Evolutionary conservation across 1,284 basidiomycete genomes (phyloP).

Genomic region (Papiliotrema fonsecae): DNA sequence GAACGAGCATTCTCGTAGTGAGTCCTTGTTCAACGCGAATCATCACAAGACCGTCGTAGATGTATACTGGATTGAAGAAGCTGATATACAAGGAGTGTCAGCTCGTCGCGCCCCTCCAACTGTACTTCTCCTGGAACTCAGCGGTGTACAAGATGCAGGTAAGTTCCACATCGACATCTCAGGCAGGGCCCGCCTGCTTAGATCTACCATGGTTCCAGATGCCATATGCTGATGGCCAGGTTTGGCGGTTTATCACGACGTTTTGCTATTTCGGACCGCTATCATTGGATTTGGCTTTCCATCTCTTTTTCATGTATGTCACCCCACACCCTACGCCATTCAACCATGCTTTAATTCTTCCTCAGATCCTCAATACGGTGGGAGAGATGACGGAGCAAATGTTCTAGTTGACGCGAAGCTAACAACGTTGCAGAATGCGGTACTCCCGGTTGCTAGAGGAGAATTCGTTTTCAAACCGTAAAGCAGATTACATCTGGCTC

Average conservation of each 20-base stretch:
- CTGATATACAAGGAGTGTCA: constrained; percentile 70
- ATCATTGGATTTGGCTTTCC: constrained; percentile 91
- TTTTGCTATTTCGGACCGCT: constrained; percentile 96
- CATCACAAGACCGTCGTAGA: not conserved
- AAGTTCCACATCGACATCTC: constrained; percentile 9
- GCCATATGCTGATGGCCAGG: constrained; percentile 49
- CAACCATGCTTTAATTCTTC: not conserved
- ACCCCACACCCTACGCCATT: not conserved
- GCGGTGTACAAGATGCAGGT: constrained; percentile 78
- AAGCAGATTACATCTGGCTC: constrained; percentile 92
- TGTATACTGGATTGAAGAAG: not conserved
- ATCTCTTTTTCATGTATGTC: constrained; percentile 93
- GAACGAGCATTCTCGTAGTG: constrained; percentile 78
- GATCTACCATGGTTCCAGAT: not conserved
- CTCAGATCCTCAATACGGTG: not conserved
- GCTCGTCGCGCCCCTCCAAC: constrained; percentile 77
- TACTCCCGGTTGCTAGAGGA: constrained; percentile 95
- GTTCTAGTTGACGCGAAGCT: too few relatives aligned
- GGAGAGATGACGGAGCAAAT: too few relatives aligned
- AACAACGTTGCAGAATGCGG: constrained; percentile 78
- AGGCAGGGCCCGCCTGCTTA: not conserved
- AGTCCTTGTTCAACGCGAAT: constrained; percentile 38
- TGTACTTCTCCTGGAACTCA: constrained; percentile 84
- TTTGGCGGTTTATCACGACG: constrained; percentile 82
- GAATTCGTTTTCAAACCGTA: constrained; percentile 82